Evolutionary conservation across 2,329 filamentous ascomycete species (phyloP), one percentile per base, ranked within the genome.

Genomic region (Neopestalotiopsis rosae): DNA sequence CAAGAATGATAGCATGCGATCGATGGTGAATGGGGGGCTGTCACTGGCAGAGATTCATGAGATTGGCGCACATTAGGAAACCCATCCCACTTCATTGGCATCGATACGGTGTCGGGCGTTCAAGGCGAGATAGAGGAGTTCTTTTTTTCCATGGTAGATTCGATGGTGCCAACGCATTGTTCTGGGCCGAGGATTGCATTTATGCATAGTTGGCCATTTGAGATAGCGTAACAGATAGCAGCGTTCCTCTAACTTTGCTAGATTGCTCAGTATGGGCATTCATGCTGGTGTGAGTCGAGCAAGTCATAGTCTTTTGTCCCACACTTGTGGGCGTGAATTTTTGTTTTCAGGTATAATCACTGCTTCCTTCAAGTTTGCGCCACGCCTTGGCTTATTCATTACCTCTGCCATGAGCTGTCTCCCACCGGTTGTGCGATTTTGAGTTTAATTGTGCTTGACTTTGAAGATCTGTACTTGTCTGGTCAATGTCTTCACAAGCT

Each of bases 71-170:
- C 59, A 62, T 34, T 24, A 62, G 59, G 59, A 62, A 40, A 62
- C 59, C 20, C 59, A 34, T 40, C 32, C 28, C 34, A 62, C 59
- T 62, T 40, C 59, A 62, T 34, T 12, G 59, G 59, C 59, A 62
- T 62, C 59, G 17, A 62, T 13, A 62, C 32, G 62, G 62, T 52
- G 45, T 65, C 20, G 45, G 62, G 62, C 62, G 62, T 65, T 65
- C 40, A 56, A 45, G 40, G 62, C 62, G 62, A 52, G 38, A 52
- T 52, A 56, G 14, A 20, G 59, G 59, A 40, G 34, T 62, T 40
- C 20, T 40, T 52, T 52, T 52, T 24, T 24, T 20, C 45, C 59
- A 34, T 38, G 59, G 30, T 20, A 30, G 59, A 20, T n/a, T 14
- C 28, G n/a, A 10, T 12, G 9, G 59, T 34, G 32, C 34, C 59